phyloP scores from a whole-genome alignment of 2,329 filamentous ascomycete genomes.

The Epichloe uncinata region DNA sequence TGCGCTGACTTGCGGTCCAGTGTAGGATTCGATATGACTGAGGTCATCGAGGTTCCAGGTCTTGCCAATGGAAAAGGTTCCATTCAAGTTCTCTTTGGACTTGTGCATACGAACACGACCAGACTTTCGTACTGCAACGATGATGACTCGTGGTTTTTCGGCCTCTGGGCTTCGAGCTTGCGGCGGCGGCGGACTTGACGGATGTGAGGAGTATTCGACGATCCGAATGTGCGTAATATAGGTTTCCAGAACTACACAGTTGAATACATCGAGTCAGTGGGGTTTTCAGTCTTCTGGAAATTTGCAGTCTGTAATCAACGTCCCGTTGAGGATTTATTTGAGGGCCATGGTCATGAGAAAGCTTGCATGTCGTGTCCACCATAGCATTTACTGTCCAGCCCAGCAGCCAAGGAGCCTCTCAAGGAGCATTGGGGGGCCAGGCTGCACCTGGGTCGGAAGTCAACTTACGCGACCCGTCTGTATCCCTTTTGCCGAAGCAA shows the following conservation, averaged over 20 bases:
- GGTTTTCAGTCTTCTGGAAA: background rate
- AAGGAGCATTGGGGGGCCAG: background rate
- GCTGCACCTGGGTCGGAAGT: background rate
- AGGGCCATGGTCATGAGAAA: background rate
- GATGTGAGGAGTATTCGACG: constrained; percentile 71
- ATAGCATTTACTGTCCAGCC: background rate
- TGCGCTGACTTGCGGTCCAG: constrained; percentile 42
- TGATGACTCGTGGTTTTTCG: constrained; percentile 84
- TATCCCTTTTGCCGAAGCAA: constrained; percentile 86
- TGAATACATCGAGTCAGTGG: constrained; percentile 6
- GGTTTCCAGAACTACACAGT: constrained; percentile 48
- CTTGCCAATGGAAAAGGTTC: constrained; percentile 93
- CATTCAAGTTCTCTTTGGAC: constrained; percentile 87
- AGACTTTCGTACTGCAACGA: constrained; percentile 84
- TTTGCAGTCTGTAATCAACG: background rate
- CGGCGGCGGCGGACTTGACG: constrained; percentile 73
- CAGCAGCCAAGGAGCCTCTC: background rate
- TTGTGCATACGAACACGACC: constrained; percentile 93
- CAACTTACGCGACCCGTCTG: constrained; percentile 67
- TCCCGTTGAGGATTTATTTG: background rate
- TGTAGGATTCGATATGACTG: constrained; percentile 69
- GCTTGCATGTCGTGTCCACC: background rate
- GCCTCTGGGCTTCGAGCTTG: constrained; percentile 53
- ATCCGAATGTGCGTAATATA: constrained; percentile 97
- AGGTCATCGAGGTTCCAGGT: constrained; percentile 96